These are phyloP conservation scores for Neophaeococcomyces aloes DNA, from an alignment of 2,329 filamentous ascomycete species.

Conservation along the genomic window DNA sequence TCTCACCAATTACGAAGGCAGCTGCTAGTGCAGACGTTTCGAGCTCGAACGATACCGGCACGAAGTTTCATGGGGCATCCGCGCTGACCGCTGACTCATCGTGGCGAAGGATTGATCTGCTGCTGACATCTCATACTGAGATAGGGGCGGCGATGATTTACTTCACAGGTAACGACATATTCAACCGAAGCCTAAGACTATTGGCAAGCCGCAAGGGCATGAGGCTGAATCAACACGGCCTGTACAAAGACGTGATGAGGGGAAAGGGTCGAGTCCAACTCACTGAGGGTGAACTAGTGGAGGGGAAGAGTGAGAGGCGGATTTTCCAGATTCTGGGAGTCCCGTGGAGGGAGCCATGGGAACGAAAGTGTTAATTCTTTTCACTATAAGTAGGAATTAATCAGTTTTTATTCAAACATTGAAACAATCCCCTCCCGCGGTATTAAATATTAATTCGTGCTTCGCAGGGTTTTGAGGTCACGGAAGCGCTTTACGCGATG, in stretches of 20 bases:
- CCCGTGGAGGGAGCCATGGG: constrained; percentile 68
- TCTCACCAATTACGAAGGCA: too few relatives aligned
- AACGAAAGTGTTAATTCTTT: constrained; percentile 68
- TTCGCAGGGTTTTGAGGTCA: too few relatives aligned
- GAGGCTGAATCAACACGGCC: constrained; percentile 71
- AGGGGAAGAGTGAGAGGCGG: constrained; percentile 61
- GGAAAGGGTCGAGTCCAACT: constrained; percentile 48
- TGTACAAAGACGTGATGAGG: constrained; percentile 62
- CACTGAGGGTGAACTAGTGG: constrained; percentile 59
- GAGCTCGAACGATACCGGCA: constrained; percentile 46
- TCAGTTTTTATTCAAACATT: too few relatives aligned
- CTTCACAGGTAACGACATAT: constrained; percentile 91
- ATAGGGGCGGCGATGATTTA: constrained; percentile 83
- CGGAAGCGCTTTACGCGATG: too few relatives aligned
- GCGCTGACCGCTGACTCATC: constrained; percentile 49
- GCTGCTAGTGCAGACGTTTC: constrained; percentile 23
- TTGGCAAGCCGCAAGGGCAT: constrained; percentile 71
- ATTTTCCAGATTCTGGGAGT: constrained; percentile 78
- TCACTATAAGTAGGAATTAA: too few relatives aligned
- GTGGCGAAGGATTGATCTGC: constrained; percentile 76
- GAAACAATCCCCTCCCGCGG: too few relatives aligned
- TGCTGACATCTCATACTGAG: constrained; percentile 69
- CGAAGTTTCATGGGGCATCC: constrained; percentile 84
- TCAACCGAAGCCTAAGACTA: constrained; percentile 76
- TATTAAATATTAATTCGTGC: too few relatives aligned